Base-by-base conservation (phyloP, 148 eudicot genomes). In the Vaccinium vitisidaea region DNA sequence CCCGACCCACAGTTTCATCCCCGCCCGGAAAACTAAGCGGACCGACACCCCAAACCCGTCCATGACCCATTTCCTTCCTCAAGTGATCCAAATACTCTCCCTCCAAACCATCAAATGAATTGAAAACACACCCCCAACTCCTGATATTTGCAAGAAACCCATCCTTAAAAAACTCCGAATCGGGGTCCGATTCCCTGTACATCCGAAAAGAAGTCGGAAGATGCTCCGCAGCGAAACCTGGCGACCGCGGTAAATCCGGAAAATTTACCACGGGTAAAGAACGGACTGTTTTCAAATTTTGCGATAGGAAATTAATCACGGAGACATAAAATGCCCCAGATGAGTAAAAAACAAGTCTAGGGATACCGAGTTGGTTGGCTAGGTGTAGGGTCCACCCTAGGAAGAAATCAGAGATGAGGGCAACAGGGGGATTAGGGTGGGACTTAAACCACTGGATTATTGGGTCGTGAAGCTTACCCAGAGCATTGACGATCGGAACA, bases 331-430 rank as follows among this genome's bases (percentile, higher is more conserved):
- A 77, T 1, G 90, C 86, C 11, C 87, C 83, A 15, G 86, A 73
- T 1, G 91, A 85, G 89, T 79, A 89, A 49, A 94, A 94, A 18
- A 65, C 86, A 21, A 92, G 54, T 80, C 94, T 67, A 4, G 90
- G 94, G 10, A 94, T 86, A 5, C 85, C 84, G 14, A 92, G 84
- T 18, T 88, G 75, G 48, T 79, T n/a, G 1, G 94, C 92, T 80
- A 92, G 53, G 4, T 53, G 61, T 1, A 92, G 85, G 46, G 93
- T 94, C 87, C 85, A 94, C 11, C 94, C 95, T 18, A 94, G 93
- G 85, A 94, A 90, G 84, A 90, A 89, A 86, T 94, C 98, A 59
- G 93, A 93, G 55, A 93, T 16, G 77, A 93, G 80, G 59, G 90
- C 90, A 39, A 85, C 87, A 23, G 94, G 94, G 30, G 94, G 95